Evolutionary conservation across 352 stramenopile species (phyloP).

Genomic region (Aphanomyces invadans): DNA sequence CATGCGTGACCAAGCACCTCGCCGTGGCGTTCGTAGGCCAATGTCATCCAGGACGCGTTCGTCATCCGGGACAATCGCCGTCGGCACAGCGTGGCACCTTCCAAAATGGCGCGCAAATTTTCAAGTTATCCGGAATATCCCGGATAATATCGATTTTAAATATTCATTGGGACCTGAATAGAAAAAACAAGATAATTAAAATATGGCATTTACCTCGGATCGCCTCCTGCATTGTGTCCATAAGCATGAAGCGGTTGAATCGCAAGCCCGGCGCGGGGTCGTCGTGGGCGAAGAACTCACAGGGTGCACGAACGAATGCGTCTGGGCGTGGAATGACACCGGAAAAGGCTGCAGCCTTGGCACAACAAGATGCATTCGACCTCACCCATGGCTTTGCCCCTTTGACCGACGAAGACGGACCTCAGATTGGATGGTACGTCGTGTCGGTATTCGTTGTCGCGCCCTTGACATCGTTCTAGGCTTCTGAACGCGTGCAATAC

Average conservation of each 20-base stretch:
- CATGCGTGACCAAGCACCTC: too few species aligned
- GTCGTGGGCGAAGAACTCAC: constrained; percentile 59
- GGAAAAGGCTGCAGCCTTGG: constrained; percentile 45
- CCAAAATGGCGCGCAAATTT: neutral
- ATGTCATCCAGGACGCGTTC: neutral
- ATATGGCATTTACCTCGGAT: too few species aligned
- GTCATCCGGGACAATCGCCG: neutral
- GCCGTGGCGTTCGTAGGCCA: too few species aligned
- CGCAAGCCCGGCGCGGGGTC: constrained; percentile 30
- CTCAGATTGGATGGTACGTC: constrained; percentile 23
- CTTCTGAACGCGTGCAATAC: constrained; percentile 22
- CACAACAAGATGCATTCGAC: constrained; percentile 61
- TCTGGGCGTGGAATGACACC: constrained; percentile 48
- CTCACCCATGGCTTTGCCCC: constrained; percentile 58
- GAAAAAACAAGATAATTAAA: too few species aligned
- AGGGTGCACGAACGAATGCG: constrained; percentile 61
- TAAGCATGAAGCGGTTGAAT: constrained; percentile 15
- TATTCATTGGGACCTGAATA: too few species aligned
- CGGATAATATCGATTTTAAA: neutral
- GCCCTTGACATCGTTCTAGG: neutral
- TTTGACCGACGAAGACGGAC: constrained; percentile 39
- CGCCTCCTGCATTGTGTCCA: neutral
- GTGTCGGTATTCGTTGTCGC: neutral
- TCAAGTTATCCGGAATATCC: neutral
- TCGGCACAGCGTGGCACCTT: neutral